Conservation (phyloP, 2,329 filamentous ascomycete genomes). For the Alternaria postmessia region DNA sequence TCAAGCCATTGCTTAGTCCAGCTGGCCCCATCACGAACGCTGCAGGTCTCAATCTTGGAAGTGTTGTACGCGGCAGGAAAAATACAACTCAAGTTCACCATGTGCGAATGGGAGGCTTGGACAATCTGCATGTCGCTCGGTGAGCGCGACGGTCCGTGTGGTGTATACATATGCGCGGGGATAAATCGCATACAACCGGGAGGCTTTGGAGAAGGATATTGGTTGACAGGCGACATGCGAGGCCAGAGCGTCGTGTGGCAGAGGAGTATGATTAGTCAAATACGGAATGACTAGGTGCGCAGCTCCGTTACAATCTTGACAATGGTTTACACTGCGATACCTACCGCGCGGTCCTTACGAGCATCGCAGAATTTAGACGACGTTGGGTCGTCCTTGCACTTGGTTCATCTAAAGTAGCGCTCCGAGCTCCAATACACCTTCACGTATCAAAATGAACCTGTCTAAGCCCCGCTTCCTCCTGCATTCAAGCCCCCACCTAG, state of each 20-base stretch:
- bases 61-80: conserved; percentile 19
- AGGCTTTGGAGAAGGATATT: conserved; percentile 20
- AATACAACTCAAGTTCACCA: conserved; percentile 21
- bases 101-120: conserved; percentile 24
- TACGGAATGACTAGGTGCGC: conserved; percentile 24
- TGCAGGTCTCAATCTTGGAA: conserved; percentile 6
- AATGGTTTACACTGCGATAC: neutral
- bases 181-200: conserved; percentile 19
- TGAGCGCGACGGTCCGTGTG: conserved; percentile 34
- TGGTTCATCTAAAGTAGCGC: conserved; percentile 36
- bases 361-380: conserved; percentile 15
- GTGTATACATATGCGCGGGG: conserved; percentile 23
- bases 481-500: conserved; percentile 16
- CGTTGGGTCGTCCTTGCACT: conserved; percentile 29
- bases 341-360: conserved; percentile 8
- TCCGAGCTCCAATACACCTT: conserved; percentile 22
- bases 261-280: conserved; percentile 7
- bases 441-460: conserved; percentile 17
- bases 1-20: conserved; percentile 10
- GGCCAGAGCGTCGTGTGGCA: conserved; percentile 6
- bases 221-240: conserved; percentile 20
- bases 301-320: conserved; percentile 23
- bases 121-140: conserved; percentile 24
- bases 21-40: conserved; percentile 1
- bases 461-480: conserved; percentile 19